A percentile compares a stretch with the other conserved stretches of the same genome.
phyloP scores from a whole-genome alignment of 2,329 filamentous ascomycete species.

The Talaromyces marneffei region DNA sequence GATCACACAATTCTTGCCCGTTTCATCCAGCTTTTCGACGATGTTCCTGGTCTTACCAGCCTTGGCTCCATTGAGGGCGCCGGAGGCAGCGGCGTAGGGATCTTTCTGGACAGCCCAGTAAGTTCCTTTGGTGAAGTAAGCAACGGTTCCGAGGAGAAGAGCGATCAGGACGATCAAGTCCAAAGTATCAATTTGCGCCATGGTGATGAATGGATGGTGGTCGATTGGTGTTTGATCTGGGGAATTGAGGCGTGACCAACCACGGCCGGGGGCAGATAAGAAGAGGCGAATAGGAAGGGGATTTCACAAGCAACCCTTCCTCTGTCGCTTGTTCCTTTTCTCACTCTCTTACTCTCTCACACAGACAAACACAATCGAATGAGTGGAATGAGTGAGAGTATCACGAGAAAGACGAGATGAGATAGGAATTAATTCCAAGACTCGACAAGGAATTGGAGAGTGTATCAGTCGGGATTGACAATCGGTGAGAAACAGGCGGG shows the following conservation, averaged over 20 bases:
- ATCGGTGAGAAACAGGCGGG: background rate
- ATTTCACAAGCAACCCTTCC: background rate
- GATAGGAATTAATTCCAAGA: background rate
- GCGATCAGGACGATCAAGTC: constrained; percentile 85
- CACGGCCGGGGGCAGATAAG: background rate
- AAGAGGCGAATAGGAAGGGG: background rate
- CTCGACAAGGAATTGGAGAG: background rate
- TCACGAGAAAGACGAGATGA: background rate
- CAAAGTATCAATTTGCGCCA: constrained; percentile 95
- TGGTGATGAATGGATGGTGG: constrained; percentile 38
- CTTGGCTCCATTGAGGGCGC: constrained; percentile 62
- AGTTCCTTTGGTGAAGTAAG: constrained; percentile 96
- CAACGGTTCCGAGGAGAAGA: constrained; percentile 78
- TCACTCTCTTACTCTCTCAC: background rate
- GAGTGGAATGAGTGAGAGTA: background rate
- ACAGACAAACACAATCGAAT: background rate
- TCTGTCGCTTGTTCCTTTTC: background rate
- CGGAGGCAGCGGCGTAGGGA: constrained; percentile 74
- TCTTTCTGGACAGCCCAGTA: constrained; percentile 87
- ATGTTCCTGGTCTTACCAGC: constrained; percentile 85
- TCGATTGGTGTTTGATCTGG: background rate
- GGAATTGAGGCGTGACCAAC: background rate
- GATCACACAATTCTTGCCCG: constrained; percentile 92
- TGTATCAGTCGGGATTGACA: background rate
- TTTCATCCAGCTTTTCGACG: constrained; percentile 91